A percentile compares a stretch with the other conserved stretches of the same genome.
Conservation (phyloP, 352 stramenopile genomes). For the Globisporangium abappressorium region DNA sequence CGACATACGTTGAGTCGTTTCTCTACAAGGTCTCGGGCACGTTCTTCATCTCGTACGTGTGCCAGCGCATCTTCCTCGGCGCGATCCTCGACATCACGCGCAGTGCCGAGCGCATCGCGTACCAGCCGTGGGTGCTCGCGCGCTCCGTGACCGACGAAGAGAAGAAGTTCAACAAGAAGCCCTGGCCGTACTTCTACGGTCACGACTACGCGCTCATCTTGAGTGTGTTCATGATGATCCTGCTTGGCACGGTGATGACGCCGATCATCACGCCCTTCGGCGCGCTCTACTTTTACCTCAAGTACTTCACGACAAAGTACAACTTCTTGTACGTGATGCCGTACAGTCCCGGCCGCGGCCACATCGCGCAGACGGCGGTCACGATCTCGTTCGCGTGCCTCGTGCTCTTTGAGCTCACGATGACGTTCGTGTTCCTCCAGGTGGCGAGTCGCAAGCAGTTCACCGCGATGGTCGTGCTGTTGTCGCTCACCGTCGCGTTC, state of each 20-base stretch:
- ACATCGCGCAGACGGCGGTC: slow-evolving; percentile 62
- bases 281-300: slow-evolving; percentile 80
- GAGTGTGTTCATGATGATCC: slow-evolving; percentile 70
- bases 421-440: slow-evolving; percentile 74
- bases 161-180: slow-evolving; percentile 38
- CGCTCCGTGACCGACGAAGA: slow-evolving; percentile 64
- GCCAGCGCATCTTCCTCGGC: slow-evolving; percentile 71
- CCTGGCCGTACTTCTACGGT: slow-evolving; percentile 64
- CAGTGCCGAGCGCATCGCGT: slow-evolving; percentile 54
- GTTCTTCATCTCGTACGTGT: slow-evolving; percentile 88
- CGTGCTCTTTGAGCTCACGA: slow-evolving; percentile 67
- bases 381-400: slow-evolving; percentile 65
- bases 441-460: slow-evolving; percentile 54
- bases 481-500: slow-evolving; percentile 36
- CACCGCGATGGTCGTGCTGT: slow-evolving; percentile 54
- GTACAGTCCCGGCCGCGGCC: slow-evolving; percentile 59
- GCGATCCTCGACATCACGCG: slow-evolving; percentile 73
- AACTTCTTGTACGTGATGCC: slow-evolving; percentile 79
- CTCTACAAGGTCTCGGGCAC: slow-evolving; percentile 82
- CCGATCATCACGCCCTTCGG: slow-evolving; percentile 77
- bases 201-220: slow-evolving; percentile 82
- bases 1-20: slow-evolving; percentile 76
- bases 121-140: slow-evolving; percentile 65
- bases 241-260: slow-evolving; percentile 77
- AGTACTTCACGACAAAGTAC: slow-evolving; percentile 73